Conservation (phyloP, 148 eudicot genomes). For the Heliosperma pusillum region DNA sequence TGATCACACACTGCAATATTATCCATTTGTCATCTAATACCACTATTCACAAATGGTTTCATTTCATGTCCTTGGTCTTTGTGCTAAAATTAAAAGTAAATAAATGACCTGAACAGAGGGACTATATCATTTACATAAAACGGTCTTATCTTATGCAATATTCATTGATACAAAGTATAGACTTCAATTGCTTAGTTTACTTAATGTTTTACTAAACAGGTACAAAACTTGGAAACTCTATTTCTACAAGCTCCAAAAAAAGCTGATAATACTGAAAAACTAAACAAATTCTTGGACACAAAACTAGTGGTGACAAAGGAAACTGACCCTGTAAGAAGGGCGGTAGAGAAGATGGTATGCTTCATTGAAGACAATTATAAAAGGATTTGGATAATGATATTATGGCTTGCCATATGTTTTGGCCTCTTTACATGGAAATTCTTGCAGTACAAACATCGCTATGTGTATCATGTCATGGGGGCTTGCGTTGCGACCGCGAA, state of each 20-base stretch:
- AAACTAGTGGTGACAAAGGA: constrained; percentile 47
- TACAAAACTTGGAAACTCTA: constrained; percentile 50
- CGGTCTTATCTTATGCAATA: too few relatives aligned
- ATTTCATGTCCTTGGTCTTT: too few relatives aligned
- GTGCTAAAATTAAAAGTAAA: too few relatives aligned
- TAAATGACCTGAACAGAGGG: too few relatives aligned
- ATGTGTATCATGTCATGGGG: constrained; percentile 46
- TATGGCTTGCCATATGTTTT: constrained; percentile 43
- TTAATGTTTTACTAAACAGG: constrained; percentile 13
- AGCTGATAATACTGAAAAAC: constrained; percentile 34
- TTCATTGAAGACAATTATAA: constrained; percentile 53
- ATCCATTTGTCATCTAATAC: too few relatives aligned
- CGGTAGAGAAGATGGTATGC: constrained; percentile 21
- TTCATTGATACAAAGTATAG: too few relatives aligned
- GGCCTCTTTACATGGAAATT: constrained; percentile 54
- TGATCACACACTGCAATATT: too few relatives aligned
- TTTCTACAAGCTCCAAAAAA: constrained; percentile 47
- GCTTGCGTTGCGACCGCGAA: constrained; percentile 8
- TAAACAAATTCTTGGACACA: constrained; percentile 38
- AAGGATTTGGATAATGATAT: constrained; percentile 42
- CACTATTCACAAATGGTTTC: too few relatives aligned
- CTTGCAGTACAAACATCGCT: constrained; percentile 43
- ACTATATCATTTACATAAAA: too few relatives aligned
- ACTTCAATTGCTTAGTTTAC: too few relatives aligned
- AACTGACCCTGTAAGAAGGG: constrained; percentile 39